phyloP scores from a whole-genome alignment of 305 asterid species.

The Fraxinus latifolia region DNA sequence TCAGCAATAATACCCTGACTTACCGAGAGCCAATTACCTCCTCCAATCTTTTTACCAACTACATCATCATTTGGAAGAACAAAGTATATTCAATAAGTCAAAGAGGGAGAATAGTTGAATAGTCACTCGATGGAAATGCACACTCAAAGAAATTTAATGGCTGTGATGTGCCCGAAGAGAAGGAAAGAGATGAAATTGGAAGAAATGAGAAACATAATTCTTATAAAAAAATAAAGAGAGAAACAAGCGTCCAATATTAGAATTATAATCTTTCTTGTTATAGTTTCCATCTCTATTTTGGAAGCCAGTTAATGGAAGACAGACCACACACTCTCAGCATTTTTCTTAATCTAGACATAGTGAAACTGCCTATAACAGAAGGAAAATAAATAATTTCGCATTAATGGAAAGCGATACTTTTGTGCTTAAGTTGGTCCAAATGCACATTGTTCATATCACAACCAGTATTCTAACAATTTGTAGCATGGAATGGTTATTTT shows the following conservation, averaged over 20 bases:
- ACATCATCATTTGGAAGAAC: slow-evolving; percentile 34
- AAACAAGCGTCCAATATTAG: neutral
- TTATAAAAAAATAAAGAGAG: neutral
- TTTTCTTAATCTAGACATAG: neutral
- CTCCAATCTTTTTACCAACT: slow-evolving; percentile 71
- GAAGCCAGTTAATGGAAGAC: slow-evolving; percentile 4
- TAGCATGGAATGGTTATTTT: slow-evolving; percentile 1
- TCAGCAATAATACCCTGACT: slow-evolving; percentile 91
- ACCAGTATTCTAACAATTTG: neutral
- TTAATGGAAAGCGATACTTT: neutral
- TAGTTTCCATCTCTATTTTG: neutral
- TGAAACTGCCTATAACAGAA: slow-evolving; percentile 6
- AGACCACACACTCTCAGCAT: neutral
- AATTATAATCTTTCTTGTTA: neutral
- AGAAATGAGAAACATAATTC: neutral
- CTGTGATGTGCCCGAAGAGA: neutral
- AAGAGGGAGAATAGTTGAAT: slow-evolving; percentile 11
- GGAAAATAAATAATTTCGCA: neutral
- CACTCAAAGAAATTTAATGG: slow-evolving; percentile 17
- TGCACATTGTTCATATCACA: neutral
- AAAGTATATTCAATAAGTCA: slow-evolving; percentile 19
- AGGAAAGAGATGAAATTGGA: neutral
- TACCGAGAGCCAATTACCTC: slow-evolving; percentile 93
- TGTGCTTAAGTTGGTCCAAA: slow-evolving; percentile 6
- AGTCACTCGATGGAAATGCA: neutral